phyloP scores from a whole-genome alignment of 106 monocot species.

The Iris macrosiphon region DNA sequence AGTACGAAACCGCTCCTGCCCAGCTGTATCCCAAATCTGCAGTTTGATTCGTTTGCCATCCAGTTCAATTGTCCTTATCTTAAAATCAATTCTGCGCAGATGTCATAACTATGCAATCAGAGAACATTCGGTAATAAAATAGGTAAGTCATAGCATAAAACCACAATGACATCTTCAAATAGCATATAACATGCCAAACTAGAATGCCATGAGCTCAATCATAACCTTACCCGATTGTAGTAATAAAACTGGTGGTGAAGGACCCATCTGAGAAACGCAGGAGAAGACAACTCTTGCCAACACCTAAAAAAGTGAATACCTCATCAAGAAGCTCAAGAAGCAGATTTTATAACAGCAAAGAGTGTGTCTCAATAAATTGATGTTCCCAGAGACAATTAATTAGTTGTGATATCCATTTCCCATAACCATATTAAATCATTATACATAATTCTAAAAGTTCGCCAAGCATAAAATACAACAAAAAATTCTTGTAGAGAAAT shows the following conservation, averaged over 20 bases:
- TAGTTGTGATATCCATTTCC: no score
- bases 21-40: constrained; percentile 16
- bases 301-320: not conserved
- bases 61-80: constrained; percentile 12
- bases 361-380: no score
- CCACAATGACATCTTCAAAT: no score
- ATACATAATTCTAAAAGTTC: no score
- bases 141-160: not conserved
- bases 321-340: no score
- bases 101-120: not conserved
- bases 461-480: no score
- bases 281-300: constrained; percentile 13
- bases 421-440: no score
- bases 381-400: no score
- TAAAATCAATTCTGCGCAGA: constrained; percentile 6
- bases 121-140: not conserved
- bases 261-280: constrained; percentile 12
- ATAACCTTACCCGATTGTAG: constrained; percentile 10
- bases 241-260: constrained; percentile 12
- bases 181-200: no score
- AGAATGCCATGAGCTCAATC: no score
- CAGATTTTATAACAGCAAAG: no score
- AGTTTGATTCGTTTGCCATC: constrained; percentile 13
- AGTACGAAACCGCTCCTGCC: constrained; percentile 9
- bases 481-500: no score